Evolutionary conservation across 2,329 filamentous ascomycete genomes (phyloP).

Genomic region (Cladorrhinum sp.): DNA sequence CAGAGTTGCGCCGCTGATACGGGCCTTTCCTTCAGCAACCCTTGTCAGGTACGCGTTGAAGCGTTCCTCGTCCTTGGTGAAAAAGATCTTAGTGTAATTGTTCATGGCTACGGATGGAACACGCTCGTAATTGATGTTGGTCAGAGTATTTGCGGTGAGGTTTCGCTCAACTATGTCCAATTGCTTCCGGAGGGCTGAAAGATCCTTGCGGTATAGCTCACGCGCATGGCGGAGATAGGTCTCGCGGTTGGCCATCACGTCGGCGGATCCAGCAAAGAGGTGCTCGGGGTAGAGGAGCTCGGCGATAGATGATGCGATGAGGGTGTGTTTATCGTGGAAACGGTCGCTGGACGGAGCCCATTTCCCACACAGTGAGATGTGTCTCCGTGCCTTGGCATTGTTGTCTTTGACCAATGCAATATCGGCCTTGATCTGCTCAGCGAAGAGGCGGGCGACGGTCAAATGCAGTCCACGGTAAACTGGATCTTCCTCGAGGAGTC

Average conservation of each 20-base stretch:
- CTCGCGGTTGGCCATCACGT: constrained; percentile 35
- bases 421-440: constrained; percentile 51
- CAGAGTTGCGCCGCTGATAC: constrained; percentile 55
- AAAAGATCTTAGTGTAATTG: constrained; percentile 48
- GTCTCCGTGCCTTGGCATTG: constrained; percentile 39
- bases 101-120: constrained; percentile 58
- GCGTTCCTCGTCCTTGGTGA: constrained; percentile 46
- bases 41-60: constrained; percentile 50
- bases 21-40: constrained; percentile 46
- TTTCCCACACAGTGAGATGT: constrained; percentile 56
- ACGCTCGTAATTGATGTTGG: constrained; percentile 54
- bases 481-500: constrained; percentile 32
- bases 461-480: constrained; percentile 53
- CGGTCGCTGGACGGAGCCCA: constrained; percentile 56
- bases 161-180: constrained; percentile 53
- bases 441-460: constrained; percentile 54
- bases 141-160: constrained; percentile 44
- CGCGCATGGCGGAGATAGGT: constrained; percentile 53
- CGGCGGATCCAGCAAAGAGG: constrained; percentile 26
- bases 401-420: constrained; percentile 37
- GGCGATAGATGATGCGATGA: constrained; percentile 55
- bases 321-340: constrained; percentile 58
- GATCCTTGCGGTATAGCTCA: constrained; percentile 50
- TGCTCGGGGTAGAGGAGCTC: constrained; percentile 48
- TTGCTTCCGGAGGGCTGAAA: constrained; percentile 51